Conservation (phyloP, 2,329 filamentous ascomycete species). For the Fusarium falciforme region DNA sequence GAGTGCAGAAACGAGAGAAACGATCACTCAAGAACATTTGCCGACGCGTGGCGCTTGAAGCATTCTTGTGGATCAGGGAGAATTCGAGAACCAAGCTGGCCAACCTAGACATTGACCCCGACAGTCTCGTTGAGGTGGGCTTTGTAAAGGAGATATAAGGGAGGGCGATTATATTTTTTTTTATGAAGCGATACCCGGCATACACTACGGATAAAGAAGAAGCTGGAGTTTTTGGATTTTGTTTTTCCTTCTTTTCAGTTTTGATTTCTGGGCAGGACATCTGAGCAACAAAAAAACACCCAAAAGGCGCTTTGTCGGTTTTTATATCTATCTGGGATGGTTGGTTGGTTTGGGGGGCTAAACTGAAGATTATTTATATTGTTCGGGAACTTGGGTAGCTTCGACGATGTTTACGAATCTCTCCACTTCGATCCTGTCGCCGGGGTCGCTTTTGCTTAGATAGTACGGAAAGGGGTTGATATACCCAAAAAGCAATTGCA, state of each 20-base stretch:
- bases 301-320: conserved; percentile 21
- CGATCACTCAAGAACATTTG: conserved; percentile 50
- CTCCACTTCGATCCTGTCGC: conserved; percentile 12
- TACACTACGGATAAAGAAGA: conserved; percentile 1
- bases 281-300: not conserved
- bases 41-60: conserved; percentile 60
- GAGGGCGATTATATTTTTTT: conserved; percentile 1
- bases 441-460: conserved; percentile 22
- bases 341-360: conserved; percentile 9
- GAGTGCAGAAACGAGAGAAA: conserved; percentile 52
- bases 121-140: conserved; percentile 74
- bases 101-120: conserved; percentile 62
- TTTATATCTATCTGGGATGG: not conserved
- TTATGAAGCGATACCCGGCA: conserved; percentile 19
- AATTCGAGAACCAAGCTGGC: conserved; percentile 75
- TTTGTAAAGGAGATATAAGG: conserved; percentile 74
- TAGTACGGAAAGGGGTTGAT: conserved; percentile 23
- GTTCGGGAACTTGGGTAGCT: not conserved
- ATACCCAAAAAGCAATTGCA: conserved; percentile 33
- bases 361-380: conserved; percentile 2
- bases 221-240: conserved; percentile 4
- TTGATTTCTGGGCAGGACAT: not conserved
- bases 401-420: conserved; percentile 23
- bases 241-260: not conserved
- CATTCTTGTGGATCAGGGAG: conserved; percentile 74